Evolutionary conservation across 805 yeast genomes (phyloP).

Genomic region (Barnettozyma sp.): DNA sequence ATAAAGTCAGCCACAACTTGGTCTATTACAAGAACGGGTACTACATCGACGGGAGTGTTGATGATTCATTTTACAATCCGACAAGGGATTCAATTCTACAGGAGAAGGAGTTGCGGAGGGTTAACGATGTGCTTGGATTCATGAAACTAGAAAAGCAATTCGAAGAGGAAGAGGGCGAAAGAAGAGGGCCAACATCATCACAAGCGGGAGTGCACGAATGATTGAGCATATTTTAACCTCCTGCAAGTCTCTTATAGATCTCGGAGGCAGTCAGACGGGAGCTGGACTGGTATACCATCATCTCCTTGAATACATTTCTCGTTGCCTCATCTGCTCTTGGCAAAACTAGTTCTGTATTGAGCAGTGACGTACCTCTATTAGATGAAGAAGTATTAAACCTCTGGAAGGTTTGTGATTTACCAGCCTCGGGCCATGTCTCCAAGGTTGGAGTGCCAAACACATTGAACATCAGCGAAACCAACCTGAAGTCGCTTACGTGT

Average conservation of each 20-base stretch:
- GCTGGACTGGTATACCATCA: conserved; percentile 38
- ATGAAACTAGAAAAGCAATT: conserved; percentile 20
- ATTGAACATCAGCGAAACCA: conserved; percentile 47
- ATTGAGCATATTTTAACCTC: no score
- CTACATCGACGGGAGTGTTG: conserved; percentile 16
- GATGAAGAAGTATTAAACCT: conserved; percentile 27
- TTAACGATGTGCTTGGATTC: conserved; percentile 19
- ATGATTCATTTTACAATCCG: conserved; percentile 21
- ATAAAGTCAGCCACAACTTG: conserved; percentile 18
- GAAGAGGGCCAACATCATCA: no score
- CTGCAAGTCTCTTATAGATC: conserved; percentile 7
- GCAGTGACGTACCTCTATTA: conserved; percentile 19
- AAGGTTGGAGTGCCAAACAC: conserved; percentile 59
- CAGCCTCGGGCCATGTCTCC: conserved; percentile 38
- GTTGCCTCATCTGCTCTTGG: conserved; percentile 28
- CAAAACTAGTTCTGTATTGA: conserved; percentile 24
- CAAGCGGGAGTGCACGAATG: no score
- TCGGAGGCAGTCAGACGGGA: conserved; percentile 28
- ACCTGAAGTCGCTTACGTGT: no score
- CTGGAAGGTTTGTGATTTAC: conserved; percentile 30
- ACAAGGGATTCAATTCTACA: conserved; percentile 18
- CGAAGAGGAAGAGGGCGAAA: no score
- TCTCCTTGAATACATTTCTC: conserved; percentile 30
- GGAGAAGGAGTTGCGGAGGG: conserved; percentile 18
- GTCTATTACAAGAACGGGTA: conserved; percentile 25